Percentiles rank a stretch among this genome's conserved stretches.
Evolutionary conservation across 768 basidiomycete species (phyloP).

Genomic region (Coprinopsis cinerea): DNA sequence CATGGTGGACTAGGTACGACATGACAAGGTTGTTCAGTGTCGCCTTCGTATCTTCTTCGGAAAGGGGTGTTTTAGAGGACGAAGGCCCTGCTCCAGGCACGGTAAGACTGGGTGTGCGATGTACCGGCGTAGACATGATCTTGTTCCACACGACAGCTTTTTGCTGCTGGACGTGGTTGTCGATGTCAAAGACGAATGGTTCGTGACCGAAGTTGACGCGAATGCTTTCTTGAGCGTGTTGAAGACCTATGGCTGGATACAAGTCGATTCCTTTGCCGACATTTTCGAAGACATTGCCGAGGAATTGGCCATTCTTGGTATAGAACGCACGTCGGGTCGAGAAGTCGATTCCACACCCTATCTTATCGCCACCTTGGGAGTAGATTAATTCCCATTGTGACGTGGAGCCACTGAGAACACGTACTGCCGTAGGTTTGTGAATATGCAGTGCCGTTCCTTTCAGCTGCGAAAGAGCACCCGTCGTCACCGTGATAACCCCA

Average conservation of each 20-base stretch:
- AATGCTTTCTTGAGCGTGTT: slow-evolving; percentile 71
- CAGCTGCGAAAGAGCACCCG: slow-evolving; percentile 69
- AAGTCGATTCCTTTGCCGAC: slow-evolving; percentile 61
- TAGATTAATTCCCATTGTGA: slow-evolving; percentile 8
- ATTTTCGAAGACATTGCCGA: slow-evolving; percentile 69
- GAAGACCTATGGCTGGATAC: slow-evolving; percentile 86
- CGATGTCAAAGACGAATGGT: slow-evolving; percentile 87
- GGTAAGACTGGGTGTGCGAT: slow-evolving; percentile 11
- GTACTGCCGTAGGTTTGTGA: slow-evolving; percentile 78
- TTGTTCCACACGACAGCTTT: slow-evolving; percentile 60
- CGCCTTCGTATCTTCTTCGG: slow-evolving; percentile 48
- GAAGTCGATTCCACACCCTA: slow-evolving; percentile 94
- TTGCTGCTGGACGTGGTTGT: slow-evolving; percentile 72
- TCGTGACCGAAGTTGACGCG: slow-evolving; percentile 86
- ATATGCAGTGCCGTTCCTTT: slow-evolving; percentile 66
- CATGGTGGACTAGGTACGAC: slow-evolving; percentile 80
- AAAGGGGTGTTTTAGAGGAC: slow-evolving; percentile 22
- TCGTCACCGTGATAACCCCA: slow-evolving; percentile 96
- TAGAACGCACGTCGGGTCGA: slow-evolving; percentile 76
- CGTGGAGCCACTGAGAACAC: slow-evolving; percentile 18
- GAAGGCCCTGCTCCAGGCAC: slow-evolving; percentile 2
- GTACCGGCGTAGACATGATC: slow-evolving; percentile 53
- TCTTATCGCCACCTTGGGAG: slow-evolving; percentile 67
- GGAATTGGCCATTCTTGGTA: slow-evolving; percentile 77
- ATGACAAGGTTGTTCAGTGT: slow-evolving; percentile 70